Evolutionary conservation across 2,329 filamentous ascomycete genomes (phyloP).

Genomic region (Furcasterigmium furcatum): DNA sequence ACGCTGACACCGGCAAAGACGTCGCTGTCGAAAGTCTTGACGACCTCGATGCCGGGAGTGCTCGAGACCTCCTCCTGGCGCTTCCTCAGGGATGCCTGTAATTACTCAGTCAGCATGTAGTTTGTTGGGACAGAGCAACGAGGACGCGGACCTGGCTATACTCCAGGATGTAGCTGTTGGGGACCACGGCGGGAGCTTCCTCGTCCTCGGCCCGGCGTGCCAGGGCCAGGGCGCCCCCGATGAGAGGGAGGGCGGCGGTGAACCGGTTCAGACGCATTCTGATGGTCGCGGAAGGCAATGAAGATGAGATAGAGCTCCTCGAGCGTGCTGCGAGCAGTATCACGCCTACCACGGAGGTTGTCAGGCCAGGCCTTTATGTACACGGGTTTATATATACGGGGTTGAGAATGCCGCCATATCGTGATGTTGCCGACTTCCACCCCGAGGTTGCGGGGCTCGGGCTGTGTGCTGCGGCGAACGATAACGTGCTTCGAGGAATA

Average conservation of each 20-base stretch:
- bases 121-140: not conserved
- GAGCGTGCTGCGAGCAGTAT: no score
- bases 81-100: not conserved
- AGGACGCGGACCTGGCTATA: constrained; percentile 2
- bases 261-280: constrained; percentile 2
- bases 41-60: not conserved
- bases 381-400: no score
- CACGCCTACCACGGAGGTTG: no score
- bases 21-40: constrained; percentile 10
- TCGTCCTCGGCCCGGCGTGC: constrained; percentile 2
- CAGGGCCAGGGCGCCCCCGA: not conserved
- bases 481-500: no score
- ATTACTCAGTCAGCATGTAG: not conserved
- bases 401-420: no score
- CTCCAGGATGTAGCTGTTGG: constrained; percentile 10
- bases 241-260: constrained; percentile 2
- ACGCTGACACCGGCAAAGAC: constrained; percentile 27
- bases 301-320: no score
- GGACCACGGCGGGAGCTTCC: not conserved
- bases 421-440: no score
- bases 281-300: no score
- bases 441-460: no score
- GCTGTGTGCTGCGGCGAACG: no score
- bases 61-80: constrained; percentile 4
- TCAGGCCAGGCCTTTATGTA: no score